Conservation (phyloP, 2,329 filamentous ascomycete species). For the Trichoderma koningii region DNA sequence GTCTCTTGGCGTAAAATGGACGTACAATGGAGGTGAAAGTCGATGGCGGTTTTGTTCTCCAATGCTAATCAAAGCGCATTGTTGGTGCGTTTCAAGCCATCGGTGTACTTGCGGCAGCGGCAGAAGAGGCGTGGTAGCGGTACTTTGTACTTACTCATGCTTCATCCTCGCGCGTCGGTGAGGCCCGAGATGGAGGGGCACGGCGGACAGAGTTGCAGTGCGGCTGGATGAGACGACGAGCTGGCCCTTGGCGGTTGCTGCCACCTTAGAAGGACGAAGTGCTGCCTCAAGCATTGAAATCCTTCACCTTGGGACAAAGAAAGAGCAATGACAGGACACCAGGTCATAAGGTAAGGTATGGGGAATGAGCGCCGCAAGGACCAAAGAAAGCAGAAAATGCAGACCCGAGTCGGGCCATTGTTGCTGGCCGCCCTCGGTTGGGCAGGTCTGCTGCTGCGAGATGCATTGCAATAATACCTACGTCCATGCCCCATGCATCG, state of each 20-base stretch:
- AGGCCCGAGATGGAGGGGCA: conserved; percentile 20
- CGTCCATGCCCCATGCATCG: conserved; percentile 8
- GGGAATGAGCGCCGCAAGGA: too few relatives aligned
- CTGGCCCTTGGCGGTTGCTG: neutral
- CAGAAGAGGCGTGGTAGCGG: conserved; percentile 13
- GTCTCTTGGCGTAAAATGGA: too few relatives aligned
- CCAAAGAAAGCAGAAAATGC: neutral
- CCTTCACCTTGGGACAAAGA: neutral
- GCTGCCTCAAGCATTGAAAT: too few relatives aligned
- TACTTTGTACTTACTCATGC: neutral
- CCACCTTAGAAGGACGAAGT: neutral
- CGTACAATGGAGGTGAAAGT: neutral
- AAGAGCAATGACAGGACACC: neutral
- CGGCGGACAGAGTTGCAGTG: neutral
- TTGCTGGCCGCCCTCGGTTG: conserved; percentile 4
- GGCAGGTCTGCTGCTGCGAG: conserved; percentile 4
- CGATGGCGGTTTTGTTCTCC: neutral
- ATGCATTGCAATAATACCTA: neutral
- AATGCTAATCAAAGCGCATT: neutral
- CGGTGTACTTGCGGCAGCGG: neutral
- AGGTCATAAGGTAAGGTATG: too few relatives aligned
- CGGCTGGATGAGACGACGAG: neutral
- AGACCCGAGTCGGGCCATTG: neutral
- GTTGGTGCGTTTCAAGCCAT: conserved; percentile 15
- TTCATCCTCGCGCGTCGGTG: conserved; percentile 5